Evolutionary conservation across 176 grass and related monocot species (phyloP).

Genomic region (Rhynchospora tenuis): DNA sequence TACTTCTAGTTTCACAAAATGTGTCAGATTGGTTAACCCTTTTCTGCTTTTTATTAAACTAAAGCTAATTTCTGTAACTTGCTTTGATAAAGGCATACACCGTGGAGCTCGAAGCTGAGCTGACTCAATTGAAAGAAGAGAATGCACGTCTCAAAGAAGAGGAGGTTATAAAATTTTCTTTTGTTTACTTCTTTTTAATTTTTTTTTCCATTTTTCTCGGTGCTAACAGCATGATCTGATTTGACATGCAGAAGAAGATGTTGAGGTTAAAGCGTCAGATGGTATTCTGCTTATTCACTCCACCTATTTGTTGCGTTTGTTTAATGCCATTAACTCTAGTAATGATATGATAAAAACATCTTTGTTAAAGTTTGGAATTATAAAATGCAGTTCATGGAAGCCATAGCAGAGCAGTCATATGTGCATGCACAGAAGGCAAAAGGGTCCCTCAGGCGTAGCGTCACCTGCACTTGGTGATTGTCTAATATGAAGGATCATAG

Average conservation of each 20-base stretch:
- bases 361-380: not conserved
- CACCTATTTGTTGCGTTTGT: not conserved
- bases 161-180: conserved; percentile 36
- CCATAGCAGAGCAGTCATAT: conserved; percentile 21
- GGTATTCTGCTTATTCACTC: conserved; percentile 30
- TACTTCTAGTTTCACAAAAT: not conserved
- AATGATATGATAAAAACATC: not conserved
- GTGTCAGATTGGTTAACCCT: not conserved
- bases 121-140: conserved; percentile 84
- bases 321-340: not conserved
- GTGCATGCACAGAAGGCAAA: conserved; percentile 17
- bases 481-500: not conserved
- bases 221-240: conserved; percentile 20
- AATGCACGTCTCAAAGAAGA: conserved; percentile 63
- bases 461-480: conserved; percentile 26
- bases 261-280: conserved; percentile 43
- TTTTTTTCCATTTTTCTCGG: not conserved
- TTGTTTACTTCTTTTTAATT: not conserved
- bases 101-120: conserved; percentile 79
- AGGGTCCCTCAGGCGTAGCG: conserved; percentile 14
- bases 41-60: not conserved
- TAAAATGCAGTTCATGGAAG: conserved; percentile 21
- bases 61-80: not conserved
- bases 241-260: conserved; percentile 42
- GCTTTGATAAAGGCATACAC: conserved; percentile 58